These are phyloP conservation scores for Persicaria maculosa DNA, from an alignment of 148 eudicot species.

Conservation along the genomic window DNA sequence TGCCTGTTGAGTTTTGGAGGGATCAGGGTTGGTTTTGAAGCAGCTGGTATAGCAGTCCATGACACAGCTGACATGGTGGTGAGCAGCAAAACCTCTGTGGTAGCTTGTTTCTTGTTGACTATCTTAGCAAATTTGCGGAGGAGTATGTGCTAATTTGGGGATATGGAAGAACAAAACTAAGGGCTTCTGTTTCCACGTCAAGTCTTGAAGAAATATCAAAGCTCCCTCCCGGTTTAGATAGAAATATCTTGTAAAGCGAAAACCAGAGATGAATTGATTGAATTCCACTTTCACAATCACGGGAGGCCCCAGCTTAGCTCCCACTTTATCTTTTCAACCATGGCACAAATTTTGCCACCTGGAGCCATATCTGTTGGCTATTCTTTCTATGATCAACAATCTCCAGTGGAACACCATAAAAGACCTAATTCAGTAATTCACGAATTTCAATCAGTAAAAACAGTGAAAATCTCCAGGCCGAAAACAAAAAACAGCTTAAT, in stretches of 20 bases:
- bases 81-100: not conserved
- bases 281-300: no score
- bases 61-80: constrained; percentile 31
- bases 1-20: constrained; percentile 26
- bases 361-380: not conserved
- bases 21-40: constrained; percentile 34
- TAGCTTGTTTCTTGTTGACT: not conserved
- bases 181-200: not conserved
- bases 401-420: not conserved
- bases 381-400: not conserved
- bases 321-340: not conserved
- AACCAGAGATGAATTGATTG: no score
- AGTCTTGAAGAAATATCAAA: no score
- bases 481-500: not conserved
- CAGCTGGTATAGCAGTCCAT: constrained; percentile 31
- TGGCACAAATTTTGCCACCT: not conserved
- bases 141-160: not conserved
- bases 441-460: not conserved
- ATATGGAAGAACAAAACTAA: not conserved
- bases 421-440: constrained; percentile 8
- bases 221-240: no score
- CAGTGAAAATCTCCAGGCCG: no score
- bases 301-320: not conserved
- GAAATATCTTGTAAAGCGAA: no score
- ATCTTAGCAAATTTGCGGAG: no score